Evolutionary conservation across 257 asterid species (phyloP), one percentile per base, ranked within the genome.

Genomic region (Echites panduratus): DNA sequence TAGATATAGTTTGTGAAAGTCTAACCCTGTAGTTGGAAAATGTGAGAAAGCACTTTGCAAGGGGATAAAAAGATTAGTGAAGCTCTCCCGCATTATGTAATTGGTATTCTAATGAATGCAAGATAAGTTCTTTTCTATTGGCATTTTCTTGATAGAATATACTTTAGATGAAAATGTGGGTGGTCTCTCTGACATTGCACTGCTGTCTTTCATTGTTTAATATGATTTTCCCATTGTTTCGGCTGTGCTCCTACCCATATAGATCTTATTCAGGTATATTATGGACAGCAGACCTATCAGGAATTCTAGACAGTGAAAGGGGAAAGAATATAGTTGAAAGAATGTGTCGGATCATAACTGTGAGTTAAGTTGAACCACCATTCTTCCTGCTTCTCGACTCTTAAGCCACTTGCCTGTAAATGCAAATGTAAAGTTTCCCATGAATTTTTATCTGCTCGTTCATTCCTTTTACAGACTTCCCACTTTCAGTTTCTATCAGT

Each of bases 1-100:
- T 35, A 29, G 54, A 16, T 38, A 67, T 70, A 45, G 76, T 22
- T 65, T 64, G 54, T 75, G 79, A 63, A 63, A 71, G 56, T 47
- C 48, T 75, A 71, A 79, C 49, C 83, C 58, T 73, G 52, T 69
- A 68, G 74, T 3, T 68, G 59, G 70, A 74, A 32, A 68, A 68
- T 8, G 70, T 57, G 74, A 50, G 45, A 13, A 66, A 14, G 75
- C 48, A 47, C 66, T 35, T 59, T 59, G 68, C 45, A 4, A 56
- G 68, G 49, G 66, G 48, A 66, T 66, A 12, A 6, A 50, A 24
- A 38, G 65, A 32, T 26, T 54, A 74, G 14, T 74, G 9, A 24
- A 52, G 43, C 20, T 63, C 44, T 48, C 52, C 63, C 6, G 56
- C 16, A 29, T 73, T 27, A 12, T 48, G 70, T 45, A 43, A 59